Evolutionary conservation across 495 filamentous ascomycete genomes (phyloP).

Genomic region (Aspergillus kassunensis): DNA sequence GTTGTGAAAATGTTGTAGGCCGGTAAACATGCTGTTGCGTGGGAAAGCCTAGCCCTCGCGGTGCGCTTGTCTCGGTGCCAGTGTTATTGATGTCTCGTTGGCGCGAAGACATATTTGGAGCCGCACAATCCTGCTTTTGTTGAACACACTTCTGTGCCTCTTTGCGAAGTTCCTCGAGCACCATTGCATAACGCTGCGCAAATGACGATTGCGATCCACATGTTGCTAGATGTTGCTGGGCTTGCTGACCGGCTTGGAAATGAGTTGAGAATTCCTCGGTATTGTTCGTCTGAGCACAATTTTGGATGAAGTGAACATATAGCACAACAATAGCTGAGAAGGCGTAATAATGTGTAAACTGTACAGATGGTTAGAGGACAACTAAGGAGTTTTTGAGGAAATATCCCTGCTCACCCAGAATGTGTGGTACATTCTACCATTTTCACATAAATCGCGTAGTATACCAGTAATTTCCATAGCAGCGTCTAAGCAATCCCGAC

Average conservation of each 20-base stretch:
- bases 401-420: slow-evolving; percentile 21
- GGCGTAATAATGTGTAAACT: slow-evolving; percentile 28
- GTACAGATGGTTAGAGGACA: neutral
- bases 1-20: neutral
- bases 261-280: neutral
- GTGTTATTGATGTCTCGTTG: neutral
- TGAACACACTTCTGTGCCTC: slow-evolving; percentile 27
- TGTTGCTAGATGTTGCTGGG: slow-evolving; percentile 19
- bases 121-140: neutral
- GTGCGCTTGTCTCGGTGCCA: neutral
- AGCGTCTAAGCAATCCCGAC: slow-evolving; percentile 16
- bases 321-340: slow-evolving; percentile 25
- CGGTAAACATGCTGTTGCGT: neutral
- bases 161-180: slow-evolving; percentile 40
- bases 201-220: slow-evolving; percentile 21
- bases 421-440: slow-evolving; percentile 17
- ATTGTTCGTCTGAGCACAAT: neutral
- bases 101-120: neutral
- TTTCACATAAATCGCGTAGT: slow-evolving; percentile 18
- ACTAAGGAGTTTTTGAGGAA: neutral
- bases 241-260: slow-evolving; percentile 17
- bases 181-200: slow-evolving; percentile 31
- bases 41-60: neutral
- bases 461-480: slow-evolving; percentile 18
- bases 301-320: slow-evolving; percentile 22